Percentiles rank a stretch among this genome's conserved stretches.
phyloP scores from a whole-genome alignment of 2,329 filamentous ascomycete genomes.

The Ilyonectria mors-panacis region DNA sequence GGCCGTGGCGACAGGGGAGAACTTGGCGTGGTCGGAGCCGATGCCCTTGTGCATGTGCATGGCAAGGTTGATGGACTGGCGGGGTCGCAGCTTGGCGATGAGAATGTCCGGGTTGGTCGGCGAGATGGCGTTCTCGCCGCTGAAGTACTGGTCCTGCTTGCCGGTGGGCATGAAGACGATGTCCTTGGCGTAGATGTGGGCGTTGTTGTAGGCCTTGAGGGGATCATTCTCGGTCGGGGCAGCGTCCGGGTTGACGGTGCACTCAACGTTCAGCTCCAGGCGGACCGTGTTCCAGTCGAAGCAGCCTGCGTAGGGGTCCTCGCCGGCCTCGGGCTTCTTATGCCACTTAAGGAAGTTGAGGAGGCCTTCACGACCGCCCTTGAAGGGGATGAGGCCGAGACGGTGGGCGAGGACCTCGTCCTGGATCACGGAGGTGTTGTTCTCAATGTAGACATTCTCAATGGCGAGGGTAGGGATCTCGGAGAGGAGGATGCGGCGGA shows the following conservation, averaged over 20 bases:
- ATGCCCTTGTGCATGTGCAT: slow-evolving; percentile 97
- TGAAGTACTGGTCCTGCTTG: slow-evolving; percentile 78
- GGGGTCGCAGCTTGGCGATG: slow-evolving; percentile 92
- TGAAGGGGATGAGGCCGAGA: slow-evolving; percentile 91
- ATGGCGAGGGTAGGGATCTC: slow-evolving; percentile 96
- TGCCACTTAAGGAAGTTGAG: slow-evolving; percentile 86
- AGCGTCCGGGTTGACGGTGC: slow-evolving; percentile 83
- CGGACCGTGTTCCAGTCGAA: slow-evolving; percentile 91
- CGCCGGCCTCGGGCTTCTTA: slow-evolving; percentile 76
- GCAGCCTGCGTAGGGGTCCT: slow-evolving; percentile 71
- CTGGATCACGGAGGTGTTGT: slow-evolving; percentile 98
- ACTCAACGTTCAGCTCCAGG: slow-evolving; percentile 82
- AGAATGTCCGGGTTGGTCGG: slow-evolving; percentile 93
- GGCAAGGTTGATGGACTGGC: slow-evolving; percentile 87
- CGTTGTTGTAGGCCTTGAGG: slow-evolving; percentile 86
- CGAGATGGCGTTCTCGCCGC: slow-evolving; percentile 76
- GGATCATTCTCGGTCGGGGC: slow-evolving; percentile 83
- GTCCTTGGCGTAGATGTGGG: slow-evolving; percentile 85
- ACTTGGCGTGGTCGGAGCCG: slow-evolving; percentile 96
- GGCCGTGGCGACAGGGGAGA: slow-evolving; percentile 94
- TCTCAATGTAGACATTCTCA: slow-evolving; percentile 91
- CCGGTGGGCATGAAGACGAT: slow-evolving; percentile 84
- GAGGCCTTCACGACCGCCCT: slow-evolving; percentile 82
- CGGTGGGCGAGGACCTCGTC: slow-evolving; percentile 96
- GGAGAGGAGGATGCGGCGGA: slow-evolving; percentile 94